Percentiles rank a stretch among this genome's conserved stretches.
Evolutionary conservation across 371 early-diverging fungal species (phyloP).

Genomic region (Circinella umbellata): DNA sequence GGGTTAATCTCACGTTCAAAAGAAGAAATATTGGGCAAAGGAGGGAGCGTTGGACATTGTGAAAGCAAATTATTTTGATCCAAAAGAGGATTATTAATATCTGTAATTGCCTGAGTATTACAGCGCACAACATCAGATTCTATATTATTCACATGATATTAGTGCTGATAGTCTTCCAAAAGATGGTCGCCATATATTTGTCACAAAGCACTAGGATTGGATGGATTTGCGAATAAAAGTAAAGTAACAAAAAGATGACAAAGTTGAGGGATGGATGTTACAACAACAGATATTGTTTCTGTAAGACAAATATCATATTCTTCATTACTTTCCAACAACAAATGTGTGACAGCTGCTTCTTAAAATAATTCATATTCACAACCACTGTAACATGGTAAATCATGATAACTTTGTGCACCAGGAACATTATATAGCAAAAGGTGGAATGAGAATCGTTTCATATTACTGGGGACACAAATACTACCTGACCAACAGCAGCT

Average conservation of each 20-base stretch:
- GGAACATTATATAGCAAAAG: constrained; percentile 1
- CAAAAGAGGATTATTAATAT: constrained; percentile 8
- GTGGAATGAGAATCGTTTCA: neutral
- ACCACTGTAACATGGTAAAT: constrained; percentile 4
- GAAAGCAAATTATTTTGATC: neutral
- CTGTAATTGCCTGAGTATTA: neutral
- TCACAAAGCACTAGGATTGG: constrained; percentile 16
- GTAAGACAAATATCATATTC: constrained; percentile 3
- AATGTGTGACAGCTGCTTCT: constrained; percentile 1
- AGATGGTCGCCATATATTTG: neutral
- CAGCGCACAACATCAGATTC: constrained; percentile 5
- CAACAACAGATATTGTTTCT: constrained; percentile 2
- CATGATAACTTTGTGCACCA: constrained; percentile 5
- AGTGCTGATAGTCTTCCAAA: constrained; percentile 10
- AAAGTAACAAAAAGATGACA: constrained; percentile 10
- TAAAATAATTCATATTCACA: neutral
- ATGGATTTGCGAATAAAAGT: constrained; percentile 3
- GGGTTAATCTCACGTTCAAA: neutral
- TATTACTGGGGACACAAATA: neutral
- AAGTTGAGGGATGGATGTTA: constrained; percentile 1
- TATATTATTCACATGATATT: neutral
- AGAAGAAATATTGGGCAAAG: neutral
- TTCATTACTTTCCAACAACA: constrained; percentile 8
- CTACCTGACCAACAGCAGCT: neutral
- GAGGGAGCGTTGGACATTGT: neutral